Base-by-base conservation (phyloP, 177 flowering plant genomes). In the Telopea speciosissima region DNA sequence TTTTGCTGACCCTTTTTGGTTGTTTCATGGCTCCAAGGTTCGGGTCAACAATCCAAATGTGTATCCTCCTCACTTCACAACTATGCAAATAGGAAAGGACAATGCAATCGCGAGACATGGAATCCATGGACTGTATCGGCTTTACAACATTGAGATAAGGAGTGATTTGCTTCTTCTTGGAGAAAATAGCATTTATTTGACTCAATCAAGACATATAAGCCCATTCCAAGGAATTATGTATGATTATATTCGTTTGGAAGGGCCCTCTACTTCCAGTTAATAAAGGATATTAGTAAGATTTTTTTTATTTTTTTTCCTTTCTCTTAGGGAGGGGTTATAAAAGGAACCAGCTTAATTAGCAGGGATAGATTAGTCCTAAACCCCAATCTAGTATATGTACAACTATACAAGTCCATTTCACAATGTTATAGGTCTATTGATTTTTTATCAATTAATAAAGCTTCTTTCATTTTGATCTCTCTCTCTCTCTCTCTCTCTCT, bases 31-130 rank as follows among this genome's bases (percentile, higher is more conserved):
- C 40, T 36, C 8, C 3, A 49, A 88, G 94, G 81, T 90, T 56
- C 80, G 88, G n/a, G 23, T 88, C 66, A 90, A 90, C 66, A 75
- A 83, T 21, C 73, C 76, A 8, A 25, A 65, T 0, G 69, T 62
- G 7, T 42, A 74, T 13, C 76, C 22, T 0, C 82, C 90, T 9
- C 79, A 66, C 45, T 88, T 87, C 61, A 40, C 85, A 36, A 81
- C 90, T n/a, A 76, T 83, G 0, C 17, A 66, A 9, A 76, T 86
- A 28, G 96, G 93, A 3, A 76, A 40, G 61, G 93, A 89, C 73
- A 90, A 88, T 62, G 75, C 90, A 0, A 89, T 89, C 3, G 90
- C 92, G 2, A 82, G 96, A 68, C 96, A 90, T 74, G 96, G 96
- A 24, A 89, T 86, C 67, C 96, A 90, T 78, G 96, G 96, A 21